These are phyloP conservation scores for Penicillium psychrofluorescens DNA, from an alignment of 495 filamentous ascomycete genomes.

Conservation along the genomic window DNA sequence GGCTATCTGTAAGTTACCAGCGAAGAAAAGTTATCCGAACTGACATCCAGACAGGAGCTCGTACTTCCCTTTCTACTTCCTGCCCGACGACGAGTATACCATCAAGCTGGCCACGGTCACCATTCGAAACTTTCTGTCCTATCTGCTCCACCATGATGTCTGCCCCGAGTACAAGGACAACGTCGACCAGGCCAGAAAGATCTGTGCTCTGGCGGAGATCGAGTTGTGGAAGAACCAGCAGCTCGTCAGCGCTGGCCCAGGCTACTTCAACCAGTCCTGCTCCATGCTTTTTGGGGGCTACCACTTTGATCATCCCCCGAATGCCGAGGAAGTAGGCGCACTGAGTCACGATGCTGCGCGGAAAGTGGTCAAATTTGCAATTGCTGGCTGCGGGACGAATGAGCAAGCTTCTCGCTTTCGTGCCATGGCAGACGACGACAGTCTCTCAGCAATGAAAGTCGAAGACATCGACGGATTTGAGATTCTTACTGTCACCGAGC, in stretches of 20 bases:
- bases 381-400: conserved; percentile 35
- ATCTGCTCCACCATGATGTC: conserved; percentile 74
- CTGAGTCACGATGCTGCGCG: conserved; percentile 30
- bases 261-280: conserved; percentile 64
- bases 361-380: conserved; percentile 35
- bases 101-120: conserved; percentile 50
- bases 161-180: conserved; percentile 70
- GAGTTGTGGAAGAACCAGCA: conserved; percentile 55
- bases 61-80: conserved; percentile 36
- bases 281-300: conserved; percentile 53
- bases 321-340: background rate
- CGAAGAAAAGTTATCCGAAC: background rate
- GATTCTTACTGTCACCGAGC: conserved; percentile 37
- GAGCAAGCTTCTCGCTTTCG: conserved; percentile 25
- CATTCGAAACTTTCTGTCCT: conserved; percentile 82
- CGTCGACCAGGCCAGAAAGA: conserved; percentile 53
- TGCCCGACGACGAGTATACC: conserved; percentile 36
- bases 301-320: conserved; percentile 10
- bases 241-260: conserved; percentile 49
- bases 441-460: conserved; percentile 24
- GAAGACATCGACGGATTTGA: conserved; percentile 50
- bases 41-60: conserved; percentile 29
- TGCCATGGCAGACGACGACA: conserved; percentile 9
- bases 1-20: conserved; percentile 62
- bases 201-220: conserved; percentile 60